Evolutionary conservation across 805 yeast species (phyloP).

Genomic region (Dipodascopsis tothii): DNA sequence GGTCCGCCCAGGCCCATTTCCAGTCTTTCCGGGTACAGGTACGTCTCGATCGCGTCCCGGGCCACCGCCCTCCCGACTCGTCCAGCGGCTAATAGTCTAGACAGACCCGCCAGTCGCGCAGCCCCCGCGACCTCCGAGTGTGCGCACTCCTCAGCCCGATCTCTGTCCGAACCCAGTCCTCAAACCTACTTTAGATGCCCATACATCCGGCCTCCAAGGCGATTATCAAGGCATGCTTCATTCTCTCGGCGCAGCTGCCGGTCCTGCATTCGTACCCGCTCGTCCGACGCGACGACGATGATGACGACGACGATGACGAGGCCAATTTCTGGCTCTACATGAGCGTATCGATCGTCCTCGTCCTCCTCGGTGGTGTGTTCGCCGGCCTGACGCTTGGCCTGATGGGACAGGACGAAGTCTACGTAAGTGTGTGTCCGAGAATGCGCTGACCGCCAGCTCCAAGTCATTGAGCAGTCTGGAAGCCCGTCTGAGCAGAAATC

Average conservation of each 20-base stretch:
- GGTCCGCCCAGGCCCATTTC: no score
- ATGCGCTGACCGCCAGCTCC: constrained; percentile 40
- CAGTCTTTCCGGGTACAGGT: no score
- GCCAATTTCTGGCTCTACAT: constrained; percentile 29
- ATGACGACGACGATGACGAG: constrained; percentile 23
- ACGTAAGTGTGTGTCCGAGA: constrained; percentile 30
- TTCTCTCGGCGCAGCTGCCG: constrained; percentile 12
- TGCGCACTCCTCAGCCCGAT: no score
- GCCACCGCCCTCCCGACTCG: no score
- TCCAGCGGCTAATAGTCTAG: no score
- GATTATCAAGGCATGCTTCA: constrained; percentile 14
- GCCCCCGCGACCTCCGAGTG: no score
- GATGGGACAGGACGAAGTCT: constrained; percentile 97
- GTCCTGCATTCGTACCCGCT: background rate
- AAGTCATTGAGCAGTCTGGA: constrained; percentile 88
- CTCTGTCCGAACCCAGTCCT: no score
- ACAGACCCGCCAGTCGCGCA: no score
- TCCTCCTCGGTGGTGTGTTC: constrained; percentile 78
- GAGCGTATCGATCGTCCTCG: constrained; percentile 49
- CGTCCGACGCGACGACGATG: constrained; percentile 7
- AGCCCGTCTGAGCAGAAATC: constrained; percentile 50
- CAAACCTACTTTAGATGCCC: no score
- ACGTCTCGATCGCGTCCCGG: no score
- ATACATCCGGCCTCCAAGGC: no score
- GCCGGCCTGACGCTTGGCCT: constrained; percentile 90